These are phyloP conservation scores for Yarrowia osloensis DNA, from an alignment of 805 yeast species.

Conservation along the genomic window DNA sequence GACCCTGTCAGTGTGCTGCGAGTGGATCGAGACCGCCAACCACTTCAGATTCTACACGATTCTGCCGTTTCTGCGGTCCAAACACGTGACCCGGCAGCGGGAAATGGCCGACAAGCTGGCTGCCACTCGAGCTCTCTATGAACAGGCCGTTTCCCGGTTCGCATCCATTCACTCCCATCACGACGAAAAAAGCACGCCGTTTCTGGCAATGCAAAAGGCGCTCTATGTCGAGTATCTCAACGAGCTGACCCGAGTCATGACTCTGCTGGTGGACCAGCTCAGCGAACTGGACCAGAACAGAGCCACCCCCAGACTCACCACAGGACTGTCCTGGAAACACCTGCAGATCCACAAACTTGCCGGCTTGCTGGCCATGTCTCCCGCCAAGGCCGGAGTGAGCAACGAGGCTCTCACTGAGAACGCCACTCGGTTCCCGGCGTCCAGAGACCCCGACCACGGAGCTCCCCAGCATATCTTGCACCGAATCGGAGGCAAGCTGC, in stretches of 20 bases:
- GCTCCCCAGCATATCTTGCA: constrained; percentile 3
- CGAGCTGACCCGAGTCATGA: neutral
- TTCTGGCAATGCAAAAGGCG: constrained; percentile 13
- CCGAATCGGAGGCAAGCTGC: neutral
- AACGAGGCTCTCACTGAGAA: neutral
- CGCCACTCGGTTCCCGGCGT: neutral
- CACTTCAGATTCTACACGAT: constrained; percentile 14
- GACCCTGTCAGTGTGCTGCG: neutral
- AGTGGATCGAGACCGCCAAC: constrained; percentile 12
- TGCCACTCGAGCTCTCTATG: neutral
- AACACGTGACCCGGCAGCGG: neutral
- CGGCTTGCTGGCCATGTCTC: neutral
- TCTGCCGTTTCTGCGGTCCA: neutral
- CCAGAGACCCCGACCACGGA: neutral
- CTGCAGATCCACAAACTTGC: constrained; percentile 2
- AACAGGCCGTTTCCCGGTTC: neutral
- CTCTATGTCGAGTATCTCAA: constrained; percentile 11
- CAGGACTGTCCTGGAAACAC: constrained; percentile 5
- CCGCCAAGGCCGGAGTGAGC: neutral
- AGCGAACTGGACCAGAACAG: neutral
- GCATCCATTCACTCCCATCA: neutral
- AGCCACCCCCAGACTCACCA: neutral
- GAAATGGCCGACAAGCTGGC: constrained; percentile 4
- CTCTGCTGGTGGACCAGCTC: neutral
- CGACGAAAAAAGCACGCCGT: constrained; percentile 10